Base-by-base conservation (phyloP, 2,329 filamentous ascomycete genomes). In the Aspergillus melleus region DNA sequence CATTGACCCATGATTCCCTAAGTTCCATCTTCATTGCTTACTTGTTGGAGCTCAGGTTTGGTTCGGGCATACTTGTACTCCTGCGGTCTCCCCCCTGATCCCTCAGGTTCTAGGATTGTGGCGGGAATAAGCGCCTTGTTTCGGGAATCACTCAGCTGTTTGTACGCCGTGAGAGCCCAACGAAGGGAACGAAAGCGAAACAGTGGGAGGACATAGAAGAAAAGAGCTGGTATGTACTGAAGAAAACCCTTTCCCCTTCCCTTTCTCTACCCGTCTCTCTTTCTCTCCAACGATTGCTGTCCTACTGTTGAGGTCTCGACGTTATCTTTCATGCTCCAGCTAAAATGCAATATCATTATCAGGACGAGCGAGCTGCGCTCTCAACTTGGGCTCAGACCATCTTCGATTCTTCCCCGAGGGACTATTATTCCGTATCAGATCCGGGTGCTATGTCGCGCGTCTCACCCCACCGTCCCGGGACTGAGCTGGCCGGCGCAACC, bases 361-460 rank as follows among this genome's bases (percentile, higher is more conserved):
- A 32, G 53, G 19, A 55, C 46, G 30, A 47, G 44, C n/a, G 22
- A 24, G 19, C 44, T 20, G 44, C 19, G 19, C 10, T 47, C 44
- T 10, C 44, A 4, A 6, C 44, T 47, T 30, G 30, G 53, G 32
- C n/a, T 26, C 36, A 54, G 36, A 36, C 32, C 30, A 44, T 22
- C 19, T 54, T 32, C 6, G 42, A 24, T 16, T 30, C 53, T 24
- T 12, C 42, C 5, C 24, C 44, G 8, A 19, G 32, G 53, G 29
- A 20, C 29, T 55, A 30, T 19, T 26, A 46, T 54, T 19, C 26
- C 9, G 9, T 55, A 10, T 36, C 49, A 29, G 42, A 55, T 39
- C 39, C 26, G n/a, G 39, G 44, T 47, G 57, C 32, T 42, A 64
- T 66, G 63, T 59, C 61, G 36, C 55, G 58, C 36, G 59, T 58